Evolutionary conservation across 257 asterid species (phyloP).

Genomic region (Coffea eugenioides): DNA sequence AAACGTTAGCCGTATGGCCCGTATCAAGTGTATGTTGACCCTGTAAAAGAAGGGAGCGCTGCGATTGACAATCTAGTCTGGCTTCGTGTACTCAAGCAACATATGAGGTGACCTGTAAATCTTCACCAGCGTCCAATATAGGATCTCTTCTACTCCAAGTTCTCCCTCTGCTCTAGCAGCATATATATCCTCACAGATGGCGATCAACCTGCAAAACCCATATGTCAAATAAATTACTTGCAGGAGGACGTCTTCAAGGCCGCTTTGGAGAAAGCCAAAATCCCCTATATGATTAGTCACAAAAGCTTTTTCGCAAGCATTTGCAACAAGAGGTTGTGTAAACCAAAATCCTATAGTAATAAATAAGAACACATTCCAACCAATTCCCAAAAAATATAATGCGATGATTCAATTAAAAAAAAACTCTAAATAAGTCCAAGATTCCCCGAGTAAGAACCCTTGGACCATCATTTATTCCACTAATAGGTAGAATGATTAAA

Average conservation of each 20-base stretch:
- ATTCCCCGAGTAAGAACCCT: no score
- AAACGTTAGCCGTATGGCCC: constrained; percentile 20
- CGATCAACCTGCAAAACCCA: constrained; percentile 63
- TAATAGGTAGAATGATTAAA: no score
- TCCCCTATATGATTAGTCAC: no score
- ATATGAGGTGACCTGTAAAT: constrained; percentile 96
- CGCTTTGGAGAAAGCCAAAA: background rate
- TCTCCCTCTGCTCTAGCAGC: constrained; percentile 99
- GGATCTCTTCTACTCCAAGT: constrained; percentile 93
- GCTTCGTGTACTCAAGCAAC: constrained; percentile 88
- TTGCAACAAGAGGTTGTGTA: no score
- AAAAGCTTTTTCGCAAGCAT: no score
- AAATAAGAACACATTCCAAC: no score
- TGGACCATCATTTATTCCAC: no score
- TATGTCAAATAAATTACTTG: background rate
- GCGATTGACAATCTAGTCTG: constrained; percentile 42
- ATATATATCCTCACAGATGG: constrained; percentile 95
- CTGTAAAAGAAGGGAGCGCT: background rate
- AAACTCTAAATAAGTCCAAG: no score
- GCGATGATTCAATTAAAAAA: no score
- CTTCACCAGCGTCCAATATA: constrained; percentile 93
- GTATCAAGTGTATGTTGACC: background rate
- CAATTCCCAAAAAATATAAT: no score
- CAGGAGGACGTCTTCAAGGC: background rate
- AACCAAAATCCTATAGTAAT: no score